Percentiles rank a stretch among this genome's conserved stretches.
Evolutionary conservation across 2,329 filamentous ascomycete species (phyloP).

Genomic region (Colletotrichum sp.): DNA sequence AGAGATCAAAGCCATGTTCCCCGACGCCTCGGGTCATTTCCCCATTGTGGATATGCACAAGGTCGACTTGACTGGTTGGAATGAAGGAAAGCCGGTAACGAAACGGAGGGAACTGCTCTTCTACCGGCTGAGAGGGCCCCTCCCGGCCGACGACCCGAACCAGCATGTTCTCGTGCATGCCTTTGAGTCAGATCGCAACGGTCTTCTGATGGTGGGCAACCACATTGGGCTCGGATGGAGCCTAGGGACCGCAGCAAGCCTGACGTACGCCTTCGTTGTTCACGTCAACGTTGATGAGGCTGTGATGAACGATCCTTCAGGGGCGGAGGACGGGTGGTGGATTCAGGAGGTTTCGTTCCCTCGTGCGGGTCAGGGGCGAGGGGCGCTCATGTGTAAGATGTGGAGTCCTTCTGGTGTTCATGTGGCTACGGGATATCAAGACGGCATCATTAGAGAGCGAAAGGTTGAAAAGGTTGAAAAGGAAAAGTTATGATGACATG

Average conservation of each 20-base stretch:
- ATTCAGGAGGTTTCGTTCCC: constrained; percentile 58
- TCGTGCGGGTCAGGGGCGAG: constrained; percentile 49
- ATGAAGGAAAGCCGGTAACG: constrained; percentile 43
- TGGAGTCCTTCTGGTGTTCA: constrained; percentile 60
- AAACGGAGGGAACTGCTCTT: constrained; percentile 54
- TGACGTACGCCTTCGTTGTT: constrained; percentile 58
- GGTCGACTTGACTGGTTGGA: constrained; percentile 55
- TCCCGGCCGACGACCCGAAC: constrained; percentile 45
- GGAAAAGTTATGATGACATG: constrained; percentile 27
- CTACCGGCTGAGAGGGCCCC: constrained; percentile 52
- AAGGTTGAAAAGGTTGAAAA: constrained; percentile 21
- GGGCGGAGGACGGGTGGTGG: constrained; percentile 53
- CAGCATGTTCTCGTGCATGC: constrained; percentile 54
- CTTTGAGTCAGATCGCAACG: constrained; percentile 59
- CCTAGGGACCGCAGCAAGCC: constrained; percentile 46
- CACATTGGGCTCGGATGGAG: constrained; percentile 51
- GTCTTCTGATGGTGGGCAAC: constrained; percentile 56
- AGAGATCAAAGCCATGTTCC: constrained; percentile 38
- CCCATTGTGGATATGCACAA: constrained; percentile 59
- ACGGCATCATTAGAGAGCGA: constrained; percentile 44
- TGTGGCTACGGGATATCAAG: constrained; percentile 60
- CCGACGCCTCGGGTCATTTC: constrained; percentile 46
- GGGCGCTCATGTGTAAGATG: constrained; percentile 53
- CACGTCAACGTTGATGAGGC: constrained; percentile 55
- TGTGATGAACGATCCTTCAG: constrained; percentile 42